A percentile compares a stretch with the other conserved stretches of the same genome.
Evolutionary conservation across 2,329 filamentous ascomycete genomes (phyloP).

Genomic region (Ascocoryne sarcoides): DNA sequence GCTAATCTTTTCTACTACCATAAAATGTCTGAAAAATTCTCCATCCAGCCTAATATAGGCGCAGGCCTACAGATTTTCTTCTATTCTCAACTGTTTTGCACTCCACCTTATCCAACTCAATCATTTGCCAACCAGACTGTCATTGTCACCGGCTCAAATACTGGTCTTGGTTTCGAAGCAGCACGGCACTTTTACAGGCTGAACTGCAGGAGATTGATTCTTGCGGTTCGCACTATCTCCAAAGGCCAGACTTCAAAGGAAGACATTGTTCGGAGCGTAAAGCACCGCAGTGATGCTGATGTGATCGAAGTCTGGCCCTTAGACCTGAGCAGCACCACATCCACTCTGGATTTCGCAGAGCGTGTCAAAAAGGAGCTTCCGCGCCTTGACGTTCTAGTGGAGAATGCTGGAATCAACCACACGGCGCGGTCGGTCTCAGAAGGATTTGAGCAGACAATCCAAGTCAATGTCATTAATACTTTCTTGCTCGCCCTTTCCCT

Average conservation of each 20-base stretch:
- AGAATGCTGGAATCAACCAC: constrained; percentile 10
- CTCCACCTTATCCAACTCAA: constrained; percentile 14
- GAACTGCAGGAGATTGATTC: constrained; percentile 28
- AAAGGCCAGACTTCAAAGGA: constrained; percentile 35
- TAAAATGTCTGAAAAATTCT: constrained; percentile 2
- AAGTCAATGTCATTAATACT: constrained; percentile 21
- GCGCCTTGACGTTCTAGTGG: constrained; percentile 8
- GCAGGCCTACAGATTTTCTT: constrained; percentile 1
- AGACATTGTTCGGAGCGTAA: constrained; percentile 21
- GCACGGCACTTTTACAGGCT: constrained; percentile 28
- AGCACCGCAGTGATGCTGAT: neutral
- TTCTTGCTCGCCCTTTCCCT: constrained; percentile 18
- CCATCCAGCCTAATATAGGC: neutral
- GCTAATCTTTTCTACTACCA: neutral
- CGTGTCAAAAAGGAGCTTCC: constrained; percentile 12
- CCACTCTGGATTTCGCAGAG: constrained; percentile 4
- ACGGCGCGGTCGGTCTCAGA: constrained; percentile 6
- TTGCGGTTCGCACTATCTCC: constrained; percentile 30
- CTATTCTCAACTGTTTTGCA: constrained; percentile 8
- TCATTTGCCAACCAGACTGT: constrained; percentile 23
- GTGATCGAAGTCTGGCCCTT: constrained; percentile 8
- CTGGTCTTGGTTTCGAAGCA: constrained; percentile 33
- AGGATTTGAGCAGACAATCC: constrained; percentile 12
- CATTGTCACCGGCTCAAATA: constrained; percentile 35
- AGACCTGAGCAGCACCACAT: constrained; percentile 6